Conservation (phyloP, 2,329 filamentous ascomycete genomes). For the Helicocarpus griseus region DNA sequence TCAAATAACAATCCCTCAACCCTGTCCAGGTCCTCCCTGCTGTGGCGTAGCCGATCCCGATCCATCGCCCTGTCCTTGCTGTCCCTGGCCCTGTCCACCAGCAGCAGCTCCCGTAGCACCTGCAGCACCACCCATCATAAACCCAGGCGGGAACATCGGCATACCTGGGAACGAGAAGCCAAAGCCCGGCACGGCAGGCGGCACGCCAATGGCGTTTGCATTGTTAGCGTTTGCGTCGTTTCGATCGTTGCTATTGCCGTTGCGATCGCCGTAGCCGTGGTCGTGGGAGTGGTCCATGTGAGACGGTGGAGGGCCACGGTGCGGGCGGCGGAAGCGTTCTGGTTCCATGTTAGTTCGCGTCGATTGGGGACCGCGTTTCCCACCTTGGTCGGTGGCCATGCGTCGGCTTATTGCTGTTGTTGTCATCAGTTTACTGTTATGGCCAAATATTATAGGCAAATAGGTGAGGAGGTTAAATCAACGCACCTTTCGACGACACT, state of each 20-base stretch:
- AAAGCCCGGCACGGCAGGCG: constrained; percentile 46
- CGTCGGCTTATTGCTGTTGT: constrained; percentile 40
- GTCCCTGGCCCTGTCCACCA: neutral
- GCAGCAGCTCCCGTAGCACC: constrained; percentile 15
- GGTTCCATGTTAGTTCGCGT: constrained; percentile 26
- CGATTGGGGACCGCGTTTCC: constrained; percentile 40
- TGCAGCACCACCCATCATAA: constrained; percentile 35
- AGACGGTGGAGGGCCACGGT: constrained; percentile 17
- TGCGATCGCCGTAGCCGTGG: constrained; percentile 15
- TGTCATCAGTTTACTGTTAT: constrained; percentile 11
- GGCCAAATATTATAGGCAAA: too few relatives aligned
- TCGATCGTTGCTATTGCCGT: constrained; percentile 23
- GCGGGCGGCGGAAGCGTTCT: constrained; percentile 21
- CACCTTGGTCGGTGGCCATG: constrained; percentile 42
- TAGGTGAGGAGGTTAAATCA: neutral
- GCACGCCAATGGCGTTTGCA: constrained; percentile 39
- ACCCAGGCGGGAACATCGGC: constrained; percentile 40
- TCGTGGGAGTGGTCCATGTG: constrained; percentile 10
- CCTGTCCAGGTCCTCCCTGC: constrained; percentile 23
- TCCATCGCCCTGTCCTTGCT: constrained; percentile 1
- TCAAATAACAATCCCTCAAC: too few relatives aligned
- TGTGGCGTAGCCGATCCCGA: constrained; percentile 25
- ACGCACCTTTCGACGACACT: constrained; percentile 76
- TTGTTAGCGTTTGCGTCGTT: constrained; percentile 22
- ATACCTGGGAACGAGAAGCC: constrained; percentile 44